phyloP scores from a whole-genome alignment of 2,329 filamentous ascomycete species.

The Monosporascus sp. region DNA sequence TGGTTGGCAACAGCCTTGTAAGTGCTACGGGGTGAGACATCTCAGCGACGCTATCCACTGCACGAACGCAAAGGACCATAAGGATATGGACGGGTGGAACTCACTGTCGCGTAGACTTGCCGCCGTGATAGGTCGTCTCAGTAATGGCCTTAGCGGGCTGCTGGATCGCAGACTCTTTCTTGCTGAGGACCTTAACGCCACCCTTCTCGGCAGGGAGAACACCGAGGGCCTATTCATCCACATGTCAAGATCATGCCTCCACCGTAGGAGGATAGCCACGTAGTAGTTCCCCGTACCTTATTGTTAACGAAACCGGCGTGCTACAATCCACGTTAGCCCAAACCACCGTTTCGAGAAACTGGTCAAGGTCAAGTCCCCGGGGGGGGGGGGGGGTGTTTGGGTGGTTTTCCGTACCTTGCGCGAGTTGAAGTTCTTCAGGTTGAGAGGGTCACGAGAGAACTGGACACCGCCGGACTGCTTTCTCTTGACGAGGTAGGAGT shows the following conservation, averaged over 20 bases:
- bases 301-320: constrained; percentile 90
- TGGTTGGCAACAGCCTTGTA: constrained; percentile 83
- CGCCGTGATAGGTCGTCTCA: constrained; percentile 64
- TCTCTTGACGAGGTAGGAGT: constrained; percentile 90
- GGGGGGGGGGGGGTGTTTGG: too few species aligned
- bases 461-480: constrained; percentile 71
- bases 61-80: not conserved
- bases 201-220: constrained; percentile 72
- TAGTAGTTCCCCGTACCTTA: constrained; percentile 59
- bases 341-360: not conserved
- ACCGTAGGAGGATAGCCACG: not conserved
- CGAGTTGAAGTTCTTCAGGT: constrained; percentile 85
- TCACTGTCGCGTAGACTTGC: constrained; percentile 77
- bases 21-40: constrained; percentile 50
- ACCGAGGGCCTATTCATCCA: constrained; percentile 66
- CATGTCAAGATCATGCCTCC: constrained; percentile 19
- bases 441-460: constrained; percentile 92
- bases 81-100: constrained; percentile 27
- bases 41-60: constrained; percentile 3
- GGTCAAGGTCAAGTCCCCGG: too few species aligned
- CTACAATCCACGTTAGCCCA: constrained; percentile 45
- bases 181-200: constrained; percentile 75
- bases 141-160: constrained; percentile 65
- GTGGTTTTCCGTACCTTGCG: constrained; percentile 62
- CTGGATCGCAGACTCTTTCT: constrained; percentile 70